Evolutionary conservation across 1,284 basidiomycete genomes (phyloP).

Genomic region (Cryptococcus sp.): DNA sequence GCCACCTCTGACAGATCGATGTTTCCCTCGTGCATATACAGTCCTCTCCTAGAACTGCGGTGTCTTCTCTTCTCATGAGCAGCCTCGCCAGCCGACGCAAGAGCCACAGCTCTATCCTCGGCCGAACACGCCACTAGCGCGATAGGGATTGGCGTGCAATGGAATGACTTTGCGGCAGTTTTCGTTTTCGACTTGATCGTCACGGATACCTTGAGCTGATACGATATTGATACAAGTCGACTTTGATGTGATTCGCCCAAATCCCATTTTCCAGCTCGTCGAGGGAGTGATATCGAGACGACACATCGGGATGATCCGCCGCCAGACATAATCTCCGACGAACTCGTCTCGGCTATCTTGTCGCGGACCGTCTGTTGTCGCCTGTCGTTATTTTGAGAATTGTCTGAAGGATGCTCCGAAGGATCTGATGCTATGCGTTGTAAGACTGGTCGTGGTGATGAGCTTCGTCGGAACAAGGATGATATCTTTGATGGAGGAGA

Average conservation of each 20-base stretch:
- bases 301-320: slow-evolving; percentile 22
- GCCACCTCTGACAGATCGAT: slow-evolving; percentile 26
- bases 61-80: slow-evolving; percentile 20
- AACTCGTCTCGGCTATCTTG: slow-evolving; percentile 22
- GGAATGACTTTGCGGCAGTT: slow-evolving; percentile 22
- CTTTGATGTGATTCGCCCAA: slow-evolving; percentile 38
- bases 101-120: slow-evolving; percentile 23
- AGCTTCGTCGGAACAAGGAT: slow-evolving; percentile 21
- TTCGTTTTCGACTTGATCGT: slow-evolving; percentile 25
- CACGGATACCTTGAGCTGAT: slow-evolving; percentile 32
- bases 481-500: slow-evolving; percentile 15
- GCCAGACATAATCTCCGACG: slow-evolving; percentile 17
- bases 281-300: slow-evolving; percentile 25
- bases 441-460: slow-evolving; percentile 20
- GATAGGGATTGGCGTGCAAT: slow-evolving; percentile 28
- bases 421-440: slow-evolving; percentile 6
- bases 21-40: slow-evolving; percentile 43
- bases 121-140: slow-evolving; percentile 20
- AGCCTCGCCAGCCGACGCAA: slow-evolving; percentile 10
- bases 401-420: not conserved
- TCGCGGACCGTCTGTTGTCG: slow-evolving; percentile 14
- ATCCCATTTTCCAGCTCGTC: slow-evolving; percentile 38
- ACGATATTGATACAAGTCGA: slow-evolving; percentile 30
- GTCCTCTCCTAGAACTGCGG: slow-evolving; percentile 28
- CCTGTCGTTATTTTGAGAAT: not conserved